Evolutionary conservation across 495 filamentous ascomycete species (phyloP).

Genomic region (Tuber aestivum): DNA sequence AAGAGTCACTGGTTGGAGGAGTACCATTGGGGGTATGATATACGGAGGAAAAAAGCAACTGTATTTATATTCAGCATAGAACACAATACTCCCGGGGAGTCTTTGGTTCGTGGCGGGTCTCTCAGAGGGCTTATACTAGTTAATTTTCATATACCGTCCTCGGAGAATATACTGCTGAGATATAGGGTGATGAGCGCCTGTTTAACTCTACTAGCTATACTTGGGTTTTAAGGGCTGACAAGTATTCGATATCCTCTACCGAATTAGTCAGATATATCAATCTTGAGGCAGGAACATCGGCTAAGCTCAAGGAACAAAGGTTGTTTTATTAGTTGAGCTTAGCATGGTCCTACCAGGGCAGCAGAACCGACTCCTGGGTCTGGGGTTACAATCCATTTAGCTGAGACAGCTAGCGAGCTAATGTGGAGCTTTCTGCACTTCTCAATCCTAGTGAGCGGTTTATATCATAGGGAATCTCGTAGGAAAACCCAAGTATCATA

Average conservation of each 20-base stretch:
- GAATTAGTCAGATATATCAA: neutral
- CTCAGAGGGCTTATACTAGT: neutral
- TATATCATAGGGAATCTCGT: neutral
- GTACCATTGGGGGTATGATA: neutral
- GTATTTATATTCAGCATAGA: neutral
- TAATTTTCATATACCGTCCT: neutral
- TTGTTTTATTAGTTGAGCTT: too few species aligned
- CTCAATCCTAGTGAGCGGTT: neutral
- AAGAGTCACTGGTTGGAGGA: neutral
- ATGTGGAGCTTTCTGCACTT: neutral
- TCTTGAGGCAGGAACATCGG: neutral
- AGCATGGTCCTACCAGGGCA: too few species aligned
- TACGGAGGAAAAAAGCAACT: neutral
- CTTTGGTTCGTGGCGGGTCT: neutral
- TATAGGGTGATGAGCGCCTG: neutral
- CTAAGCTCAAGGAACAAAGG: neutral
- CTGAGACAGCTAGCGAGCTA: neutral
- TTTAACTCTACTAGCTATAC: neutral
- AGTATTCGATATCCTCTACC: neutral
- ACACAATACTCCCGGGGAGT: neutral
- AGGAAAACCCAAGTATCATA: neutral
- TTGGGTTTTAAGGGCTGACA: neutral
- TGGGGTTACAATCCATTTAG: neutral
- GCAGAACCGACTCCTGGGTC: too few species aligned
- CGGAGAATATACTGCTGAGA: neutral